Conservation (phyloP, 1,139 yeast genomes). For the Suhomyces panamericanus region DNA sequence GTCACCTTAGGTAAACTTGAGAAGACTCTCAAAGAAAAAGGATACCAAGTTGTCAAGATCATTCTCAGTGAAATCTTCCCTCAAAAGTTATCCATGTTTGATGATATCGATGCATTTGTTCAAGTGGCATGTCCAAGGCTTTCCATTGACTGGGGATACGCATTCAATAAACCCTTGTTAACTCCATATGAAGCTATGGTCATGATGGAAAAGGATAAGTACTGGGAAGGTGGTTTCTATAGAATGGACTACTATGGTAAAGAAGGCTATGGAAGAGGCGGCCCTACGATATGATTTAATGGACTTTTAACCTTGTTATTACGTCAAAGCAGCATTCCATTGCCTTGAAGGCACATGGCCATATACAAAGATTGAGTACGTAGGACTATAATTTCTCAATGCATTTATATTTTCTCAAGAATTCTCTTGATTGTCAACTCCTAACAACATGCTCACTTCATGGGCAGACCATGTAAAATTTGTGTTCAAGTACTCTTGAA, state of each 20-base stretch:
- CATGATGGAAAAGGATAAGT: conserved; percentile 67
- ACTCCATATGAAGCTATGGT: conserved; percentile 98
- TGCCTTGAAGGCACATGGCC: background rate
- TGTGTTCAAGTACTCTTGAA: conserved; percentile 41
- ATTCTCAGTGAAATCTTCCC: conserved; percentile 93
- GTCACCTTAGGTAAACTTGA: conserved; percentile 70
- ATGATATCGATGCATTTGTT: conserved; percentile 90
- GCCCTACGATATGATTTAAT: background rate
- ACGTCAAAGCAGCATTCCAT: background rate
- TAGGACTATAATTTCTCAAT: background rate
- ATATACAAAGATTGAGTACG: background rate
- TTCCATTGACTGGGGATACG: conserved; percentile 99
- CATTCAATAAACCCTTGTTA: conserved; percentile 84
- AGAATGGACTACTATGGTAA: conserved; percentile 95
- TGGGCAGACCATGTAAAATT: conserved; percentile 52
- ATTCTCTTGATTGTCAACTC: conserved; percentile 1
- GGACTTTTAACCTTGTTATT: background rate
- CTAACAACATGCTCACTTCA: conserved; percentile 62
- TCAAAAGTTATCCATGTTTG: conserved; percentile 87
- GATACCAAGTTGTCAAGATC: conserved; percentile 74
- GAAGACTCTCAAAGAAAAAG: conserved; percentile 47
- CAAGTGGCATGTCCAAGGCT: conserved; percentile 98
- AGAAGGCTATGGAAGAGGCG: conserved; percentile 92
- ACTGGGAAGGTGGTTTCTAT: conserved; percentile 66
- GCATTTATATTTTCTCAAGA: background rate